These are phyloP conservation scores for Salix arbutifolia DNA, from an alignment of 345 rosid genomes.

Conservation along the genomic window DNA sequence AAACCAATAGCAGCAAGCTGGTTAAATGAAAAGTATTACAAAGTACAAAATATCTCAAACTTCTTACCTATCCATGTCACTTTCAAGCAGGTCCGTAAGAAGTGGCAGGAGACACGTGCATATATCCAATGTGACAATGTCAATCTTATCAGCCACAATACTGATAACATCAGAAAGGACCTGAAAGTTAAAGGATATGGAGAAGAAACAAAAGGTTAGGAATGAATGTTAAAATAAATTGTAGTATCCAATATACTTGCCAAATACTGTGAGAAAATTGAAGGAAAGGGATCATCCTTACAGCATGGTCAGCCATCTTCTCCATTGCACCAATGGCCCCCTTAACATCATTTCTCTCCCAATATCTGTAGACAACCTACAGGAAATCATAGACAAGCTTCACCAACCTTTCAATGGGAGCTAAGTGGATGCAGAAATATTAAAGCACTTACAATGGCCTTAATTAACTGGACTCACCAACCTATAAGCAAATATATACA, in stretches of 20 bases:
- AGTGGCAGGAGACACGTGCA: constrained; percentile 88
- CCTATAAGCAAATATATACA: neutral
- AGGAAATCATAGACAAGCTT: constrained; percentile 24
- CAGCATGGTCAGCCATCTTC: constrained; percentile 93
- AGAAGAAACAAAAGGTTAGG: neutral
- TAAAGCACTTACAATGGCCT: neutral
- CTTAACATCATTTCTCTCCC: constrained; percentile 85
- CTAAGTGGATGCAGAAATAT: neutral
- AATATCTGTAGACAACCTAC: constrained; percentile 77
- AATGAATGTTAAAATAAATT: neutral
- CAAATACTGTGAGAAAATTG: neutral
- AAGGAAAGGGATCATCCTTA: constrained; percentile 33
- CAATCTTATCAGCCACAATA: constrained; percentile 58
- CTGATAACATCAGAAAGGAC: constrained; percentile 80
- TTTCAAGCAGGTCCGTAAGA: constrained; percentile 65
- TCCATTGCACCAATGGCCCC: constrained; percentile 71
- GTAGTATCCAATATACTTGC: neutral
- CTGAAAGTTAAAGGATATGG: constrained; percentile 39
- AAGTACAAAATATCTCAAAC: neutral
- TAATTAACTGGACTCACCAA: neutral
- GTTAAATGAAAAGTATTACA: neutral
- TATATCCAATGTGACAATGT: constrained; percentile 68
- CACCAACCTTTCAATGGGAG: constrained; percentile 16
- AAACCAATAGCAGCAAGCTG: neutral
- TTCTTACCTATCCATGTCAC: constrained; percentile 79